phyloP scores from a whole-genome alignment of 1,284 basidiomycete species.

The Microbotryum silenes-acaulis region DNA sequence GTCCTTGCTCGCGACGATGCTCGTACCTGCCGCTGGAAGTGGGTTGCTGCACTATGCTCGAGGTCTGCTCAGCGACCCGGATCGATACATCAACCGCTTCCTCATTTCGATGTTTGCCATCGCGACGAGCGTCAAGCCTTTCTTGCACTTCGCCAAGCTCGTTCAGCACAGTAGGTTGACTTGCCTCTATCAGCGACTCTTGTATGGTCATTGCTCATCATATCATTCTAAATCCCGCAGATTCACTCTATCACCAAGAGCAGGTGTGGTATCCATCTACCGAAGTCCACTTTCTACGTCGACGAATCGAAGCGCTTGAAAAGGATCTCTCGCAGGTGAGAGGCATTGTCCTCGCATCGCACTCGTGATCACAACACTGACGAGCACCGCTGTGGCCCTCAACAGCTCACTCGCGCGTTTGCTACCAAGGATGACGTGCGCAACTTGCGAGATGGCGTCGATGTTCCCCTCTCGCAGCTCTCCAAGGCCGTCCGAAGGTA shows the following conservation, averaged over 20 bases:
- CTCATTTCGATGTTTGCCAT: slow-evolving; percentile 40
- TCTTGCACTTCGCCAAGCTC: slow-evolving; percentile 31
- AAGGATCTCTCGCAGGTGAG: slow-evolving; percentile 31
- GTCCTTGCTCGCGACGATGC: slow-evolving; percentile 36
- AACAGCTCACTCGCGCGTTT: slow-evolving; percentile 18
- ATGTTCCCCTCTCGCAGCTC: slow-evolving; percentile 38
- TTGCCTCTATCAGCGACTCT: not conserved
- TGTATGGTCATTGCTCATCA: not conserved
- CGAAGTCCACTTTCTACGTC: slow-evolving; percentile 37
- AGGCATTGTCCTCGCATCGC: slow-evolving; percentile 31
- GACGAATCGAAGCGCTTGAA: slow-evolving; percentile 37
- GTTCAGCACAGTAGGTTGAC: slow-evolving; percentile 21
- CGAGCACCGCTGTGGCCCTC: not conserved
- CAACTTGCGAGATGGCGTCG: slow-evolving; percentile 38
- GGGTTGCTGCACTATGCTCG: slow-evolving; percentile 38
- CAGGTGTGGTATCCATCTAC: slow-evolving; percentile 25
- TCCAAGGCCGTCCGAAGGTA: slow-evolving; percentile 38
- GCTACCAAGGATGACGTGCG: slow-evolving; percentile 39
- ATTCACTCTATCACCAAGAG: slow-evolving; percentile 26
- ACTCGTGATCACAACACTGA: slow-evolving; percentile 25
- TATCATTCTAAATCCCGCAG: slow-evolving; percentile 29
- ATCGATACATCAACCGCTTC: slow-evolving; percentile 37
- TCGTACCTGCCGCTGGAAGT: slow-evolving; percentile 33
- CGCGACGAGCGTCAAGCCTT: slow-evolving; percentile 41
- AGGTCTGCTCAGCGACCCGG: slow-evolving; percentile 37